Percentiles rank a stretch among this genome's conserved stretches.
Evolutionary conservation across 1,284 basidiomycete genomes (phyloP).

Genomic region (Irpex lacteus): DNA sequence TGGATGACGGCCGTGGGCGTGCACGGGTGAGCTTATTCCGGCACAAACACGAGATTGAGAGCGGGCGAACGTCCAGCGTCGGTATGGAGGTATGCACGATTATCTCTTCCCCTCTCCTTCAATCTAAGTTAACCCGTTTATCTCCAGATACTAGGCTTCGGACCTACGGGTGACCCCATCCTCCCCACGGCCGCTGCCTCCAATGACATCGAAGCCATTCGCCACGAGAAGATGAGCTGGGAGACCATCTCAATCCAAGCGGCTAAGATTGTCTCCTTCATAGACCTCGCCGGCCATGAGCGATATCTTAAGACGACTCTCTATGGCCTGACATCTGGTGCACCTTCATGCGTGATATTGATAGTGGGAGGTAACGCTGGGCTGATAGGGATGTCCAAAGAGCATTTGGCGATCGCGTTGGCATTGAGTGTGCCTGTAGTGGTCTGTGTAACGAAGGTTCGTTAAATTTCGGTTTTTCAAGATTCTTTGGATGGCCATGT

Average conservation of each 20-base stretch:
- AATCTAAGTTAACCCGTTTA: neutral
- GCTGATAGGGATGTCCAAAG: constrained; percentile 97
- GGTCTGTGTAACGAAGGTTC: constrained; percentile 91
- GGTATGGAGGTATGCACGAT: constrained; percentile 82
- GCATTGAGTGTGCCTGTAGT: constrained; percentile 93
- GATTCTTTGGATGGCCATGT: too few species aligned
- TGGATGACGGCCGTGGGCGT: constrained; percentile 94
- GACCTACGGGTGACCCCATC: constrained; percentile 70
- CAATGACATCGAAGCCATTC: constrained; percentile 58
- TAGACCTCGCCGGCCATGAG: constrained; percentile 92
- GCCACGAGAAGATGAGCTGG: constrained; percentile 89
- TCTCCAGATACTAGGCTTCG: constrained; percentile 83
- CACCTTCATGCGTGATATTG: constrained; percentile 93
- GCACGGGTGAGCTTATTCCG: constrained; percentile 92
- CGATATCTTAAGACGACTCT: constrained; percentile 91
- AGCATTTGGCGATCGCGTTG: constrained; percentile 92
- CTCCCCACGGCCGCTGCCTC: constrained; percentile 61
- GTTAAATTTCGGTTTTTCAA: constrained; percentile 2
- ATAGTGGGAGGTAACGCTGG: constrained; percentile 97
- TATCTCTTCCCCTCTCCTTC: too few species aligned
- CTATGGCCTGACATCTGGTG: constrained; percentile 91
- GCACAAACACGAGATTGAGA: constrained; percentile 98
- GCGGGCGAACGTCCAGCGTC: constrained; percentile 90
- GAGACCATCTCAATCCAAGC: constrained; percentile 92
- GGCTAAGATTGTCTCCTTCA: constrained; percentile 94